Conservation (phyloP, 1,284 basidiomycete species). For the Sporisorium iseilematis-ciliati region DNA sequence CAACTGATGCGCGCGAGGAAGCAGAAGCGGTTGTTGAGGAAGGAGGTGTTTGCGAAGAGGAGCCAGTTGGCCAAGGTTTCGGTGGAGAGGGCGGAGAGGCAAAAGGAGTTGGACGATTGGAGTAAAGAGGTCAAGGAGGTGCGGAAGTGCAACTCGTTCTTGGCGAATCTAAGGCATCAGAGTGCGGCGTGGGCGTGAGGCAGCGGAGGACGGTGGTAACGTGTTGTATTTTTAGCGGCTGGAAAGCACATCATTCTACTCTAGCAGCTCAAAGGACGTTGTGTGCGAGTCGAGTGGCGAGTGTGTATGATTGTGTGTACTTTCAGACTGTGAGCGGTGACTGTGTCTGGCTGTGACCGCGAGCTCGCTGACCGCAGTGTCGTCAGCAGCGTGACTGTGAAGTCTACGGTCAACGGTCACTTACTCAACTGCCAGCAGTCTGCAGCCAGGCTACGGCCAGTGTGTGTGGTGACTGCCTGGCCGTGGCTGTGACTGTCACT, state of each 20-base stretch:
- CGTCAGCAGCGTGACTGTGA: too few species aligned
- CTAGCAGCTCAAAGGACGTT: not conserved
- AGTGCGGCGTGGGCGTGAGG: conserved; percentile 31
- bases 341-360: too few species aligned
- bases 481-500: too few species aligned
- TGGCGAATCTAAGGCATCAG: conserved; percentile 25
- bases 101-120: conserved; percentile 44
- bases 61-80: conserved; percentile 27
- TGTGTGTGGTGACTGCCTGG: too few species aligned
- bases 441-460: too few species aligned
- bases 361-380: too few species aligned
- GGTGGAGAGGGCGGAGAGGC: conserved; percentile 27
- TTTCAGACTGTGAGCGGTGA: too few species aligned
- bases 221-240: not conserved
- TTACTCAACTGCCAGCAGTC: too few species aligned
- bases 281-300: not conserved
- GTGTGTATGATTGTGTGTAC: too few species aligned
- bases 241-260: not conserved
- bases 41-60: conserved; percentile 36
- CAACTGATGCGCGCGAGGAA: conserved; percentile 37
- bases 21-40: conserved; percentile 36
- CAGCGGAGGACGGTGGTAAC: too few species aligned
- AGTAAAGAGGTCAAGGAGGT: conserved; percentile 31
- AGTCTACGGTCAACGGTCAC: too few species aligned
- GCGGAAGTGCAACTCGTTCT: conserved; percentile 33